Base-by-base conservation (phyloP, 768 basidiomycete genomes). In the Mrakia blollopis region DNA sequence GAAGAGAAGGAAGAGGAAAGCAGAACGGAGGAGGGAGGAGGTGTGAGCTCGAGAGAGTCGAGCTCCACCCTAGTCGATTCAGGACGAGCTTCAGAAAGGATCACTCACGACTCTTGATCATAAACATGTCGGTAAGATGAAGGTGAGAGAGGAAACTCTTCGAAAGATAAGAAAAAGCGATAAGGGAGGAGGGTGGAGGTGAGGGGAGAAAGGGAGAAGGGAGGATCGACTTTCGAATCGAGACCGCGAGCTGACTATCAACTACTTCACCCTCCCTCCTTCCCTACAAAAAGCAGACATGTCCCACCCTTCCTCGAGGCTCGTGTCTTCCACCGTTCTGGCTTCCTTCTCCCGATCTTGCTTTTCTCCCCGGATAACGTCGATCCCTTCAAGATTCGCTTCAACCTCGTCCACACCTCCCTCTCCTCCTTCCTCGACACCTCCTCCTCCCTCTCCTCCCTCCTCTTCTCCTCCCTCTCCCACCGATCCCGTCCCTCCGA, bases 81-180 rank as follows among this genome's bases (percentile, higher is more conserved):
- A 61, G 32, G 30, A 11, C 13, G 73, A 30, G 30, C 39, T 39
- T 35, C 21, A n/a, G 9, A 7, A 39, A 11, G 18, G 35, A 35
- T n/a, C 39, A 87, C 92, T 83, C 80, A 93, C 92, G 84, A 83
- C 88, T 92, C 85, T 87, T 89, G 85, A 94, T 92, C 83, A 94
- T 88, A 84, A 93, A 93, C 92, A 94, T 93, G 35, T 21, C 21
- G 30, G 18, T 84, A 84, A 78, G 74, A 80, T 60, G 75, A 11
- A 57, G 18, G 2, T 32, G 50, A 35, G 30, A 52, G 25, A 7
- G 32, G n/a, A n/a, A 65, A 7, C n/a, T 25, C 30, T 65, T 32
- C 2, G 21, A 25, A 65, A 8, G 63, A 35, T 32, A 37, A 30
- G 0, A 65, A 37, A n/a, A 39, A 35, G 63, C 37, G 63, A 18